Percentiles rank a stretch among this genome's conserved stretches.
Evolutionary conservation across 805 yeast genomes (phyloP).

Genomic region (Ogataea methylovora): DNA sequence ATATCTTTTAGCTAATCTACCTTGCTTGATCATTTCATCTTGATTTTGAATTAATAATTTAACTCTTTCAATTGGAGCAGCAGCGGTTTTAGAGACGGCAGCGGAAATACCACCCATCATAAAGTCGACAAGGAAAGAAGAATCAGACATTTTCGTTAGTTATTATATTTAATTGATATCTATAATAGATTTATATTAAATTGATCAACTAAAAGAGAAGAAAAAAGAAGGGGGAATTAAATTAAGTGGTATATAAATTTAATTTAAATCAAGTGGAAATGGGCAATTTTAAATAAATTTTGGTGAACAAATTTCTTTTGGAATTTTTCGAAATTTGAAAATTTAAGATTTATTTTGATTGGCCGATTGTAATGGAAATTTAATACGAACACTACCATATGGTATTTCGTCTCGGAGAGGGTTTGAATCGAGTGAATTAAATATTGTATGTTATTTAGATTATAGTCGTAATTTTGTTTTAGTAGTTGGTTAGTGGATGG

Average conservation of each 20-base stretch:
- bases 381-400: too few species aligned
- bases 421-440: too few species aligned
- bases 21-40: slow-evolving; percentile 97
- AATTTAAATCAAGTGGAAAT: too few species aligned
- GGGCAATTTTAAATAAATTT: too few species aligned
- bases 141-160: slow-evolving; percentile 26
- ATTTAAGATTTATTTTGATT: too few species aligned
- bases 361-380: too few species aligned
- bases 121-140: slow-evolving; percentile 58
- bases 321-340: too few species aligned
- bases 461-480: too few species aligned
- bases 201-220: slow-evolving; percentile 1
- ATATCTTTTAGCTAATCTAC: slow-evolving; percentile 82
- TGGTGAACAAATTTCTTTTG: too few species aligned
- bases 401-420: too few species aligned
- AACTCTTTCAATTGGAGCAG: slow-evolving; percentile 97
- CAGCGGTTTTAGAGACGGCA: slow-evolving; percentile 96
- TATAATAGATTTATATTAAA: slow-evolving; percentile 5
- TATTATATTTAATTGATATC: slow-evolving; percentile 8
- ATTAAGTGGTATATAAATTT: neutral
- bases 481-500: too few species aligned
- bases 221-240: neutral
- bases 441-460: too few species aligned
- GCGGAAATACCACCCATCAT: slow-evolving; percentile 99
- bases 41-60: slow-evolving; percentile 95